Evolutionary conservation across 2,329 filamentous ascomycete species (phyloP).

Genomic region (Aspergillus thermomutatus): DNA sequence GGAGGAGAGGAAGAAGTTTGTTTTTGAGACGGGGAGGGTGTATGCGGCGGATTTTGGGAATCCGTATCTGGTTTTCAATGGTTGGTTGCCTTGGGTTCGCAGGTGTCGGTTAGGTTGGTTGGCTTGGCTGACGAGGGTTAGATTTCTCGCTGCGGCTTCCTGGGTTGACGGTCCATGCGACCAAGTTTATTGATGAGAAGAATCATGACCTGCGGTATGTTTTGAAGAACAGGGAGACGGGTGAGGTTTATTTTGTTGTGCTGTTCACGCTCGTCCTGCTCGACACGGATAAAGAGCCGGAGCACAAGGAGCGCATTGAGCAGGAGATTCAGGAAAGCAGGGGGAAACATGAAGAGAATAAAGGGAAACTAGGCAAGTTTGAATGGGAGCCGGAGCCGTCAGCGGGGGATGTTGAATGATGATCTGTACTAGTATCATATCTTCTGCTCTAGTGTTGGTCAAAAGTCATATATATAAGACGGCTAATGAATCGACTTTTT

Average conservation of each 20-base stretch:
- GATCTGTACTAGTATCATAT: background rate
- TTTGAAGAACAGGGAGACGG: slow-evolving; percentile 73
- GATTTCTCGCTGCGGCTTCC: slow-evolving; percentile 40
- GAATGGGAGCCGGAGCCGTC: slow-evolving; percentile 20
- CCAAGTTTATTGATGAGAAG: slow-evolving; percentile 54
- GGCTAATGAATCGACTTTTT: background rate
- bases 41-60: slow-evolving; percentile 81
- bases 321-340: slow-evolving; percentile 2
- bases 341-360: slow-evolving; percentile 1
- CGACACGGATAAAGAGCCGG: slow-evolving; percentile 18
- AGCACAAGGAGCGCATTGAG: slow-evolving; percentile 11
- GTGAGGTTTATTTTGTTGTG: slow-evolving; percentile 74
- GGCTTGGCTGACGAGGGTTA: slow-evolving; percentile 5
- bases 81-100: slow-evolving; percentile 34
- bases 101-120: background rate
- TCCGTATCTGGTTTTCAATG: slow-evolving; percentile 83
- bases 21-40: slow-evolving; percentile 59
- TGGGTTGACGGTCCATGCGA: slow-evolving; percentile 34
- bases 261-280: slow-evolving; percentile 68
- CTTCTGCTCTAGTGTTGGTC: background rate
- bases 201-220: slow-evolving; percentile 89
- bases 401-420: slow-evolving; percentile 19
- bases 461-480: background rate
- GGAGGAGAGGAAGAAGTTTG: slow-evolving; percentile 53
- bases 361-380: slow-evolving; percentile 20